Evolutionary conservation across 2,329 filamentous ascomycete species (phyloP).

Genomic region (Thermothelomyces thermophilus): DNA sequence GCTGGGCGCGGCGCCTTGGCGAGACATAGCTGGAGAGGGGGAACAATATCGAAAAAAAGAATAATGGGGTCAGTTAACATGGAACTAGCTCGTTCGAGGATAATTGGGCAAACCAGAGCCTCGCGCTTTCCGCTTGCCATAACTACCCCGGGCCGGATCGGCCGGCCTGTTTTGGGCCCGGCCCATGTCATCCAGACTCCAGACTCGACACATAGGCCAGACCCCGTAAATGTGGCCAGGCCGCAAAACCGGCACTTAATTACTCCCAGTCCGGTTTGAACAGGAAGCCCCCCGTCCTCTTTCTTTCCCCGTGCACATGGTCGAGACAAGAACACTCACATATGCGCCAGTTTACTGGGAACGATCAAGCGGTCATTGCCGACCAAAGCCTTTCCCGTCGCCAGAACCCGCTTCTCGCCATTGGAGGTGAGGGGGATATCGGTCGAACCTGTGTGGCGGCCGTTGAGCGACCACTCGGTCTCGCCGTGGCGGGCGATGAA

Average conservation of each 20-base stretch:
- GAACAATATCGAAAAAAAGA: too few species aligned
- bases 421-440: conserved; percentile 79
- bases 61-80: too few species aligned
- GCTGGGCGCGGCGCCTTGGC: conserved; percentile 74
- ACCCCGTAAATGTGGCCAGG: too few species aligned
- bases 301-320: too few species aligned
- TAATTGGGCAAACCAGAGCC: too few species aligned
- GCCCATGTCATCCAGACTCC: neutral
- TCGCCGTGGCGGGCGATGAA: conserved; percentile 87
- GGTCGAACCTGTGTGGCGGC: conserved; percentile 75
- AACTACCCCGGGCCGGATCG: neutral
- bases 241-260: too few species aligned
- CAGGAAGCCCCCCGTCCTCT: too few species aligned
- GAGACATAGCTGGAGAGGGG: conserved; percentile 63
- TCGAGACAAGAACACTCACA: too few species aligned
- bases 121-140: too few species aligned
- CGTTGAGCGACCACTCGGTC: conserved; percentile 89
- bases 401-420: conserved; percentile 68
- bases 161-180: neutral
- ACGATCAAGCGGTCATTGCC: conserved; percentile 80
- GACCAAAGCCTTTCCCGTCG: conserved; percentile 77
- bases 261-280: too few species aligned
- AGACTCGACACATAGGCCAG: neutral
- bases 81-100: too few species aligned
- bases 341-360: conserved; percentile 71